phyloP scores from a whole-genome alignment of 495 filamentous ascomycete genomes.

The Xylaria venustula region DNA sequence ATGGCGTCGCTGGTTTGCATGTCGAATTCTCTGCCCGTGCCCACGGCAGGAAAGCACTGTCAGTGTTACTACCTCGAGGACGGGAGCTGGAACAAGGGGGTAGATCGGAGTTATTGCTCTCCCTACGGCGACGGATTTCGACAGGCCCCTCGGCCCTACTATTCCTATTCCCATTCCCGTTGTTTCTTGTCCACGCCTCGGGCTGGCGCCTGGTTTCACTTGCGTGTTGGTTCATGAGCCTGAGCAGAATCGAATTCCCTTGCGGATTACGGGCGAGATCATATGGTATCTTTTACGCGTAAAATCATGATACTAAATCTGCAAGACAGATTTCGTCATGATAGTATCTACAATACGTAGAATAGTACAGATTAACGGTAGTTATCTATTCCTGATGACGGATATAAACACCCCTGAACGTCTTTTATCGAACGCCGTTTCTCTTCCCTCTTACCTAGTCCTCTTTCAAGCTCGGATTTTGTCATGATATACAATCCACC shows the following conservation, averaged over 20 bases:
- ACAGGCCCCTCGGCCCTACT: constrained; percentile 4
- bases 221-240: neutral
- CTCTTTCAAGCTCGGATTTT: too few species aligned
- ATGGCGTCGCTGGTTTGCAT: constrained; percentile 11
- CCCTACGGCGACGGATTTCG: constrained; percentile 13
- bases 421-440: too few species aligned
- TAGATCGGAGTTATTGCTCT: constrained; percentile 10
- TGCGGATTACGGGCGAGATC: constrained; percentile 1
- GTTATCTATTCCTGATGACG: too few species aligned
- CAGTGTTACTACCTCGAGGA: constrained; percentile 1
- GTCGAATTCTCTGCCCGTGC: constrained; percentile 14
- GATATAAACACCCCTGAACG: too few species aligned
- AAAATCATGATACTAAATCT: neutral
- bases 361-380: neutral
- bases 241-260: constrained; percentile 7
- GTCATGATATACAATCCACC: too few species aligned
- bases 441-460: too few species aligned
- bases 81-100: constrained; percentile 2
- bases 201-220: constrained; percentile 7
- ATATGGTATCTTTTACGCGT: neutral
- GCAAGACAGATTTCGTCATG: constrained; percentile 4
- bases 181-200: neutral
- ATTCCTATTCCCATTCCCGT: neutral
- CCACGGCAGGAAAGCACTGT: constrained; percentile 9
- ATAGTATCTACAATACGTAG: constrained; percentile 10